A percentile compares a stretch with the other conserved stretches of the same genome.
phyloP scores from a whole-genome alignment of 176 grass and related monocot species.

The Juncus effusus region DNA sequence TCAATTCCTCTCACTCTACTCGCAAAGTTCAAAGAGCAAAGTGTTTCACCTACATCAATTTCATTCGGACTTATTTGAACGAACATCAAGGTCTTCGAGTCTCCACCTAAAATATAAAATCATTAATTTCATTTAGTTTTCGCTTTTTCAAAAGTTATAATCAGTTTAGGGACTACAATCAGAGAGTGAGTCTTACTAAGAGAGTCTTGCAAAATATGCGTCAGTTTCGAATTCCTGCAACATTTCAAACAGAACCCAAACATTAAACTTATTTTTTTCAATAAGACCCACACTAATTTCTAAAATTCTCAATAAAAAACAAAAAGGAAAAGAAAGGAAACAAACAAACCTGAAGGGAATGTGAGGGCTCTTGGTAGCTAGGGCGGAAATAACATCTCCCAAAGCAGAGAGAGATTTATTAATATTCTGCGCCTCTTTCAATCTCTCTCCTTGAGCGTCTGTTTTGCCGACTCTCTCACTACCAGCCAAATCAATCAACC shows the following conservation, averaged over 20 bases:
- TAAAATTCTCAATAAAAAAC: too few relatives aligned
- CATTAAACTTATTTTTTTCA: not conserved
- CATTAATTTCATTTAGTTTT: not conserved
- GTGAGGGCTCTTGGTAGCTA: conserved; percentile 81
- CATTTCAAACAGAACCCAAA: conserved; percentile 6
- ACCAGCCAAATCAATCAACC: conserved; percentile 89
- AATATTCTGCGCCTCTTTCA: conserved; percentile 94
- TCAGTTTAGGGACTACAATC: too few relatives aligned
- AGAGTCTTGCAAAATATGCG: conserved; percentile 93
- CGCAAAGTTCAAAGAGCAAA: conserved; percentile 93
- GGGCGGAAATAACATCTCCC: conserved; percentile 94
- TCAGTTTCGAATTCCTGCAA: conserved; percentile 86
- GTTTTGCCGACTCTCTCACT: conserved; percentile 92
- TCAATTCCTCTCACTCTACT: conserved; percentile 92
- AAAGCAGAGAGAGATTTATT: conserved; percentile 96
- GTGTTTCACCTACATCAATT: conserved; percentile 84
- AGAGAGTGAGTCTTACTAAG: conserved; percentile 37
- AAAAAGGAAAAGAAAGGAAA: not conserved
- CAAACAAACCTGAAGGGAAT: conserved; percentile 82
- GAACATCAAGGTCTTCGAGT: conserved; percentile 98
- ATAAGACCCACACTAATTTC: not conserved
- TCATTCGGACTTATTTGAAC: conserved; percentile 96
- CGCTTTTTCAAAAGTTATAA: not conserved
- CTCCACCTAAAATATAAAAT: conserved; percentile 57
- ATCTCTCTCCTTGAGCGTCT: conserved; percentile 92